A percentile compares a stretch with the other conserved stretches of the same genome.
These are phyloP conservation scores for Ilyonectria destructans DNA, from an alignment of 2,329 filamentous ascomycete species.

Conservation along the genomic window DNA sequence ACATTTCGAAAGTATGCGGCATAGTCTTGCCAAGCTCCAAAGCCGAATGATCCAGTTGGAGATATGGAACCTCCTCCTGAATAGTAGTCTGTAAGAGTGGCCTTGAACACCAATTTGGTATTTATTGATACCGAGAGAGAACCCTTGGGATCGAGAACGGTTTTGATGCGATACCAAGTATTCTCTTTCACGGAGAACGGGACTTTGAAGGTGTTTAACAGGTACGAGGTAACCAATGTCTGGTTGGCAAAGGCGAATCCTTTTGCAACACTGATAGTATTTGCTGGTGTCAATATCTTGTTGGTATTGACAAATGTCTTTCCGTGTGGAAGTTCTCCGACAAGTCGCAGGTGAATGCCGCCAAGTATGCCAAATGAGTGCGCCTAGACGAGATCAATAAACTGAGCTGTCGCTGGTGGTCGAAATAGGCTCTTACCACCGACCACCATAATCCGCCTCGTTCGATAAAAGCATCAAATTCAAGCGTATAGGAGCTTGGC, in stretches of 20 bases:
- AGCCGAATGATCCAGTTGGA: conserved; percentile 12
- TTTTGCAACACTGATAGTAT: conserved; percentile 6
- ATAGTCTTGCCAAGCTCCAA: conserved; percentile 21
- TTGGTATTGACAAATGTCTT: conserved; percentile 20
- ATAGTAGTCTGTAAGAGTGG: conserved; percentile 13
- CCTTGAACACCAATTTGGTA: conserved; percentile 2
- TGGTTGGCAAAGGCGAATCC: conserved; percentile 24
- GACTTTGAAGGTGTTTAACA: conserved; percentile 12
- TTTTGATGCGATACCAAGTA: conserved; percentile 21
- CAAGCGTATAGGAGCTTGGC: not conserved
- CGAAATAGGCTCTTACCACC: not conserved
- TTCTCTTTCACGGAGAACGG: conserved; percentile 16
- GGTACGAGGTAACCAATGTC: conserved; percentile 17
- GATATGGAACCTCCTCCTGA: conserved; percentile 5
- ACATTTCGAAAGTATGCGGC: conserved; percentile 17
- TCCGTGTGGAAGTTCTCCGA: conserved; percentile 12
- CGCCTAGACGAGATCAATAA: not conserved
- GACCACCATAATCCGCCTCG: conserved; percentile 3
- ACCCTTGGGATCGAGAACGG: conserved; percentile 4
- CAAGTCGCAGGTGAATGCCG: conserved; percentile 17
- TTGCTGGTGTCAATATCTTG: conserved; percentile 5
- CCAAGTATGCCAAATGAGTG: conserved; percentile 16
- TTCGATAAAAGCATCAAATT: conserved; percentile 3
- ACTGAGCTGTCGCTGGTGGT: not conserved
- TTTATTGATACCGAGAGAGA: conserved; percentile 10